phyloP scores from a whole-genome alignment of 805 yeast species.

The Teunomyces gatunensis region DNA sequence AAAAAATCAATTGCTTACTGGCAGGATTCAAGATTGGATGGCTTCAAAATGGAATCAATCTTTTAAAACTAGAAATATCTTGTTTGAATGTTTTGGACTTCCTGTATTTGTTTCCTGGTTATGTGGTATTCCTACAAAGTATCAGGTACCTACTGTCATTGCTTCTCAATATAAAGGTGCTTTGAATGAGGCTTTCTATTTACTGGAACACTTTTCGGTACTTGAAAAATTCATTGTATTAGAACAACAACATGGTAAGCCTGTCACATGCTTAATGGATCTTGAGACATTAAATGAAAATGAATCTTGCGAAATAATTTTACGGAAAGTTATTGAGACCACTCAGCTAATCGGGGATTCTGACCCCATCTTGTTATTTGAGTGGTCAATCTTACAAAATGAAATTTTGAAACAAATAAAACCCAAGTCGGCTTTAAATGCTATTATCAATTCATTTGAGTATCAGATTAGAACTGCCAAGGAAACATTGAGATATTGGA shows the following conservation, averaged over 20 bases:
- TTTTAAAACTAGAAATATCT: slow-evolving; percentile 29
- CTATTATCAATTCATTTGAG: slow-evolving; percentile 13
- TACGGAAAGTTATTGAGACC: slow-evolving; percentile 9
- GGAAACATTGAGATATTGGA: neutral
- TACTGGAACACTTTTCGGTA: slow-evolving; percentile 1
- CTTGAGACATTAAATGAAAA: slow-evolving; percentile 7
- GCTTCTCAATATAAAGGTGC: slow-evolving; percentile 6
- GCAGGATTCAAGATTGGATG: slow-evolving; percentile 51
- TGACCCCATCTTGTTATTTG: slow-evolving; percentile 5
- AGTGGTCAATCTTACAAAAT: slow-evolving; percentile 8
- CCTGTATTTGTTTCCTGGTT: slow-evolving; percentile 46
- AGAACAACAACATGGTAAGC: neutral
- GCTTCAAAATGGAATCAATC: slow-evolving; percentile 43
- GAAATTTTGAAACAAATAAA: slow-evolving; percentile 2
- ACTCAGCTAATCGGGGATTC: slow-evolving; percentile 2
- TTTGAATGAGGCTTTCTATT: slow-evolving; percentile 7
- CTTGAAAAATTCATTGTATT: slow-evolving; percentile 9
- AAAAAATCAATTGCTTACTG: slow-evolving; percentile 19
- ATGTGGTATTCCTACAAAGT: slow-evolving; percentile 18
- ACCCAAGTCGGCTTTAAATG: slow-evolving; percentile 4
- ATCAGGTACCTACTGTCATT: neutral
- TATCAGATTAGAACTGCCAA: slow-evolving; percentile 10
- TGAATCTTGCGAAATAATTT: slow-evolving; percentile 5
- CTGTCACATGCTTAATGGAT: neutral
- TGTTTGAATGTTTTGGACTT: slow-evolving; percentile 17